These are phyloP conservation scores for Phialocephala sp. DNA, from an alignment of 2,329 filamentous ascomycete species.

Conservation along the genomic window DNA sequence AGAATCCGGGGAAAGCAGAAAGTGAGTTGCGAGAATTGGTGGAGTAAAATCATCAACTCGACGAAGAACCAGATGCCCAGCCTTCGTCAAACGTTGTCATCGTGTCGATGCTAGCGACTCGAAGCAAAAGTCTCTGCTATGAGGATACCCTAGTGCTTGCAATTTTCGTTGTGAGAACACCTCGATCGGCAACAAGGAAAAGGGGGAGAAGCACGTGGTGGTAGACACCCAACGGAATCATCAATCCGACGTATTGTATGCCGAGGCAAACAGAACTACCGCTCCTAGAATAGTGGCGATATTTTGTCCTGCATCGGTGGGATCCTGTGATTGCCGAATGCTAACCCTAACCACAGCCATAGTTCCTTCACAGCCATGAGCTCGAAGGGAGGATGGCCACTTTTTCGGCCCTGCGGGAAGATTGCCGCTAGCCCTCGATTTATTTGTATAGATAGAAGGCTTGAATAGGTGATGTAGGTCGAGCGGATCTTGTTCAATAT, in stretches of 20 bases:
- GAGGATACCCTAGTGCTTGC: too few relatives aligned
- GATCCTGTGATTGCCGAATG: not conserved
- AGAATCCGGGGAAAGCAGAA: too few relatives aligned
- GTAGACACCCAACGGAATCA: not conserved
- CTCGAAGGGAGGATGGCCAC: not conserved
- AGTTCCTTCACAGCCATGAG: not conserved
- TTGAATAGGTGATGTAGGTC: too few relatives aligned
- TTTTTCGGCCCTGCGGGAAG: not conserved
- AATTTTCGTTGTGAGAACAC: too few relatives aligned
- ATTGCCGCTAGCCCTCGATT: not conserved
- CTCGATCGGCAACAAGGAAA: not conserved
- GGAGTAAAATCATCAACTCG: too few relatives aligned
- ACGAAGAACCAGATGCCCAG: too few relatives aligned
- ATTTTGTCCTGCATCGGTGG: not conserved
- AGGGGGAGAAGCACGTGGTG: not conserved
- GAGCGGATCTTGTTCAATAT: too few relatives aligned
- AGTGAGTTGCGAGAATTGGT: too few relatives aligned
- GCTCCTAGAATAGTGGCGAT: not conserved
- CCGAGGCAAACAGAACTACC: not conserved
- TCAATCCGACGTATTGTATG: not conserved
- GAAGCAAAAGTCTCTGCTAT: too few relatives aligned
- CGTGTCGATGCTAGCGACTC: too few relatives aligned
- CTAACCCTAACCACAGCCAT: not conserved
- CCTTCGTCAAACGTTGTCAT: too few relatives aligned
- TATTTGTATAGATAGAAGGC: not conserved